A percentile compares a stretch with the other conserved stretches of the same genome.
Conservation (phyloP, 2,329 filamentous ascomycete species). For the Alternaria gansuensis region DNA sequence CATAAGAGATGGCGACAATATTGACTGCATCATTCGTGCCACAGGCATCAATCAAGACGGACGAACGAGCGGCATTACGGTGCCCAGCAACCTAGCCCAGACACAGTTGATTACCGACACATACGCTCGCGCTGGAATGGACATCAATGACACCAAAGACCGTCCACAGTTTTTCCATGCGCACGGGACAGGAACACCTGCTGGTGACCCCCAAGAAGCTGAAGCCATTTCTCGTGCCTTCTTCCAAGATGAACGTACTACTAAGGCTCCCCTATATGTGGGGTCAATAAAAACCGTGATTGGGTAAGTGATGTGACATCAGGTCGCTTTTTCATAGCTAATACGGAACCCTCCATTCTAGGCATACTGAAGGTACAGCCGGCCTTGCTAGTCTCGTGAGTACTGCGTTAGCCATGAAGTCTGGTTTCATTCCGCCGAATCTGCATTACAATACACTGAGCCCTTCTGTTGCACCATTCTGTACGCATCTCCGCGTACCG, state of each 20-base stretch:
- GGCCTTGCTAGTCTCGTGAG: slow-evolving; percentile 52
- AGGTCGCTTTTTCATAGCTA: background rate
- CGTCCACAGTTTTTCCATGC: slow-evolving; percentile 44
- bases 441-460: slow-evolving; percentile 37
- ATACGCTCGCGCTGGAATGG: slow-evolving; percentile 52
- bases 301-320: background rate
- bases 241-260: background rate
- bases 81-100: slow-evolving; percentile 58
- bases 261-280: background rate
- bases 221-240: slow-evolving; percentile 24
- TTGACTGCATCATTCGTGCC: slow-evolving; percentile 53
- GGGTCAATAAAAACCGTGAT: slow-evolving; percentile 50
- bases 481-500: slow-evolving; percentile 20
- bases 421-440: slow-evolving; percentile 44
- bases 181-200: background rate
- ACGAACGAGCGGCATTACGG: slow-evolving; percentile 52
- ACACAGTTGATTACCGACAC: slow-evolving; percentile 38
- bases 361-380: slow-evolving; percentile 35
- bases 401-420: slow-evolving; percentile 42
- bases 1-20: slow-evolving; percentile 57
- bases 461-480: slow-evolving; percentile 36
- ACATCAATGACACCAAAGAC: slow-evolving; percentile 22
- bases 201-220: background rate
- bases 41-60: slow-evolving; percentile 54
- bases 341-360: background rate